These are phyloP conservation scores for Kluyveromyces sp. DNA, from an alignment of 1,139 yeast species.

Conservation along the genomic window DNA sequence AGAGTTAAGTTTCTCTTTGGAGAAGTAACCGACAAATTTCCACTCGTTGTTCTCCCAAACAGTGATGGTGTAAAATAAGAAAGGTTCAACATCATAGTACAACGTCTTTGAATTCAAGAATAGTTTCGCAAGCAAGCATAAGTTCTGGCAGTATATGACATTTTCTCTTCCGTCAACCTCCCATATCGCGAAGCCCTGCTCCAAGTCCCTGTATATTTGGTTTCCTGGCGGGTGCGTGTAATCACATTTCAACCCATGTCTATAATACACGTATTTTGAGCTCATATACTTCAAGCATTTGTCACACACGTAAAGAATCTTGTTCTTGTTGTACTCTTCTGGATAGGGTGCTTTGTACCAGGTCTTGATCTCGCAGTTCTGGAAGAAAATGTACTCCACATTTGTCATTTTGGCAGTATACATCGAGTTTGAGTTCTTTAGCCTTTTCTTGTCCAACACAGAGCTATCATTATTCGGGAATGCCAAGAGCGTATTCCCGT, in stretches of 20 bases:
- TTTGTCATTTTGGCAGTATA: conserved; percentile 14
- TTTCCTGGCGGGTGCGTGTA: conserved; percentile 78
- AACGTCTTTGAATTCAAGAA: conserved; percentile 86
- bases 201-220: conserved; percentile 73
- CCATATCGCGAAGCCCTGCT: conserved; percentile 55
- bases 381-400: conserved; percentile 54
- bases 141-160: conserved; percentile 75
- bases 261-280: conserved; percentile 55
- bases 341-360: conserved; percentile 97
- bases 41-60: conserved; percentile 40
- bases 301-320: conserved; percentile 70
- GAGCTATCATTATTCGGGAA: conserved; percentile 9
- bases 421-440: not conserved
- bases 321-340: conserved; percentile 64
- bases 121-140: conserved; percentile 82
- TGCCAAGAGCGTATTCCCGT: conserved; percentile 24
- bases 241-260: conserved; percentile 72
- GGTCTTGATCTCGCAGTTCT: conserved; percentile 69
- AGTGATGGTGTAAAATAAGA: conserved; percentile 77
- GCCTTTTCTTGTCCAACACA: not conserved
- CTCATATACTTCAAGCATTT: conserved; percentile 77
- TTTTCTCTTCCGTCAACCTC: conserved; percentile 90
- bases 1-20: conserved; percentile 74
- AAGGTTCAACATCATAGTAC: conserved; percentile 93
- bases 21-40: conserved; percentile 83